phyloP scores from a whole-genome alignment of 495 filamentous ascomycete genomes.

The Neurospora sp. region DNA sequence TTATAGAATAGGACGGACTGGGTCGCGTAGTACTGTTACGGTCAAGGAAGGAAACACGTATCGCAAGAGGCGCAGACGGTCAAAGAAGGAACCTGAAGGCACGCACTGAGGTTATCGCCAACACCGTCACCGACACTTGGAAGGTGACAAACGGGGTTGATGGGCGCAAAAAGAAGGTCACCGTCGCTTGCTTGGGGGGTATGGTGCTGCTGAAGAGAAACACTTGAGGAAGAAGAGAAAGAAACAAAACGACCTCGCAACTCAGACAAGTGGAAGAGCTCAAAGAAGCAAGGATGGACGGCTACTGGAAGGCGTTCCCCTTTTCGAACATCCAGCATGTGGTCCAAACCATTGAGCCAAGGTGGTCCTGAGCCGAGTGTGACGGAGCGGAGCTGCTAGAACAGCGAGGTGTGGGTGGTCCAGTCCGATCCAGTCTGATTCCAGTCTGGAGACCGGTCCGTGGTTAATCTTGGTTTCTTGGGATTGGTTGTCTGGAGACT shows the following conservation, averaged over 20 bases:
- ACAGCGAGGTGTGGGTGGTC: not conserved
- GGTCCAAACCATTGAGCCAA: conserved; percentile 5
- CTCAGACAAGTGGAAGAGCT: not conserved
- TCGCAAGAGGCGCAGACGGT: not conserved
- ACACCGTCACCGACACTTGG: conserved; percentile 2
- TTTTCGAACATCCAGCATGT: conserved; percentile 18
- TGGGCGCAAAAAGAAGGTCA: not conserved
- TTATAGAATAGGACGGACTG: not conserved
- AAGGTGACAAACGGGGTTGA: conserved; percentile 1
- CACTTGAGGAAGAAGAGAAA: not conserved
- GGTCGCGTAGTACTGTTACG: not conserved
- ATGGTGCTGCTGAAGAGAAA: not conserved
- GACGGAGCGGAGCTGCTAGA: conserved; percentile 11
- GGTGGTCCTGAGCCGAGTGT: conserved; percentile 10
- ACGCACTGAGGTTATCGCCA: not conserved
- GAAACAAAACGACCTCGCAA: not conserved
- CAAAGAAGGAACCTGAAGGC: not conserved
- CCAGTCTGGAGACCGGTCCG: not conserved
- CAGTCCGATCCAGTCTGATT: not conserved
- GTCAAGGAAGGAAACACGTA: not conserved
- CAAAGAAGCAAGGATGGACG: not conserved
- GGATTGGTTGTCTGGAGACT: not conserved
- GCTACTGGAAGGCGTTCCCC: conserved; percentile 6
- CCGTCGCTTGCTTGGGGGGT: not conserved
- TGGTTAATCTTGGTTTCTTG: not conserved